Base-by-base conservation (phyloP, 495 filamentous ascomycete genomes). In the Apodospora peruviana region DNA sequence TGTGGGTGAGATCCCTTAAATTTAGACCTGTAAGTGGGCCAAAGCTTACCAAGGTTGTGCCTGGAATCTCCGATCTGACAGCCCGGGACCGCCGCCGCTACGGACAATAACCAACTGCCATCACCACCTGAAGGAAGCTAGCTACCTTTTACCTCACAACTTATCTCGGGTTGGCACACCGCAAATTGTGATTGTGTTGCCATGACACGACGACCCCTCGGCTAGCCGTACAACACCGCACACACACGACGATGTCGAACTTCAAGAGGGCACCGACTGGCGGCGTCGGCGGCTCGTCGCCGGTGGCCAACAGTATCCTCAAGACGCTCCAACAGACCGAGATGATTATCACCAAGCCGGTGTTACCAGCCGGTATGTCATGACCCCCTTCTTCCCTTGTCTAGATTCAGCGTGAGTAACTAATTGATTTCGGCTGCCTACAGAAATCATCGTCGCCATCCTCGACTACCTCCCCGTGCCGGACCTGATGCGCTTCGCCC, bases 391-490 rank as follows among this genome's bases (percentile, higher is more conserved):
- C 16, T 18, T 17, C 11, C 2, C 9, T 17, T 38, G 3, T 38
- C 1, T 7, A 32, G 27, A 32, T 7, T 5, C 5, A 7, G 27
- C 5, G 12, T 7, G 27, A 32, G 5, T 7, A 32, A 32, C 27
- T 5, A n/a, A n/a, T n/a, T n/a, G n/a, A n/a, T n/a, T n/a, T n/a
- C n/a, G 27, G 7, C 14, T 32, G 7, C 27, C 27, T 27, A 24
- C 57, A 90, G 93, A 98, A 71, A 91, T 98, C 55, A 78, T 97
- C 51, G 83, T 86, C 17, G 79, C 80, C 14, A 90, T 97, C 54
- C 79, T 97, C 61, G 89, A 96, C 63, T 88, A 91, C 68, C 80
- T 96, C 50, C 83, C 89, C 24, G 77, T 94, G 32, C 71, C 84
- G 47, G 91, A 95, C 58, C 82, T 93, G 36, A 74, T 96, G 51